phyloP scores from a whole-genome alignment of 768 basidiomycete genomes.

The Hygrocybe punicea region DNA sequence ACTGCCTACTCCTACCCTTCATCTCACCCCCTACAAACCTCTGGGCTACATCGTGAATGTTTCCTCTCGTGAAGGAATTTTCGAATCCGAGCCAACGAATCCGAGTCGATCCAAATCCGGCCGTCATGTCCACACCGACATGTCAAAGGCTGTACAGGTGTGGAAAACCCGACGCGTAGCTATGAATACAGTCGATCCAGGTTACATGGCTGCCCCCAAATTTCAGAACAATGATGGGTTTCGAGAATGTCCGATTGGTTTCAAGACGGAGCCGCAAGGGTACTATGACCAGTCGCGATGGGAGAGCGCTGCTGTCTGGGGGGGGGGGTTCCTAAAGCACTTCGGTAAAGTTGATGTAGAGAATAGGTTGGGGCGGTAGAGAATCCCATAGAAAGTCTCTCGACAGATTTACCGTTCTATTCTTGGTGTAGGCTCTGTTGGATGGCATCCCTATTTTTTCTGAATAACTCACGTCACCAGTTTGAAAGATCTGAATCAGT shows the following conservation, averaged over 20 bases:
- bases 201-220: slow-evolving; percentile 35
- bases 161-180: slow-evolving; percentile 30
- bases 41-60: slow-evolving; percentile 33
- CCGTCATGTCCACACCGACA: slow-evolving; percentile 37
- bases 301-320: slow-evolving; percentile 33
- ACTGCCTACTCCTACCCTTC: no score
- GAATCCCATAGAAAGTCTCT: no score
- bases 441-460: no score
- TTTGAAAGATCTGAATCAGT: no score
- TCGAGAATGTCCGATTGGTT: slow-evolving; percentile 29
- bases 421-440: no score
- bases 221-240: slow-evolving; percentile 18
- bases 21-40: slow-evolving; percentile 12
- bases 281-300: slow-evolving; percentile 33
- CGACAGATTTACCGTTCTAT: no score
- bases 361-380: not conserved
- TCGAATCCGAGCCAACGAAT: slow-evolving; percentile 23
- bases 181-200: slow-evolving; percentile 37
- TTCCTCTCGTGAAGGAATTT: slow-evolving; percentile 37
- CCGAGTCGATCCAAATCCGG: slow-evolving; percentile 25
- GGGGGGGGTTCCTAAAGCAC: slow-evolving; percentile 38
- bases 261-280: slow-evolving; percentile 35
- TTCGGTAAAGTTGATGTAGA: slow-evolving; percentile 25
- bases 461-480: no score
- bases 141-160: slow-evolving; percentile 34